phyloP scores from a whole-genome alignment of 1,284 basidiomycete species.

The Caloboletus firmus region DNA sequence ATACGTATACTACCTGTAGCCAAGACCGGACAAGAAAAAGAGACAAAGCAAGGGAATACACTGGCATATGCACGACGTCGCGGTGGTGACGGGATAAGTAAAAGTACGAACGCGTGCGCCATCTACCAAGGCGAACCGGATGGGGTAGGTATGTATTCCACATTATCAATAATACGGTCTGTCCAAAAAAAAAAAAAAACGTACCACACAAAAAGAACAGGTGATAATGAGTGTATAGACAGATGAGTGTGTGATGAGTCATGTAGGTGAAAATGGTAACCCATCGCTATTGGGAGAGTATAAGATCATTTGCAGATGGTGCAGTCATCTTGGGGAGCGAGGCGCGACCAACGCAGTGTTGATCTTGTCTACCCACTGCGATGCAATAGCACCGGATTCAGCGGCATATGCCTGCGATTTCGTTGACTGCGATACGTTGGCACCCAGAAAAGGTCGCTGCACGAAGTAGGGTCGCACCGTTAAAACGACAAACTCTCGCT shows the following conservation, averaged over 20 bases:
- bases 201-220: neutral
- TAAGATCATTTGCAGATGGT: neutral
- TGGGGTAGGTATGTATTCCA: neutral
- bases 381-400: conserved; percentile 39
- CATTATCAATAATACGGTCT: neutral
- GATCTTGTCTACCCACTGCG: conserved; percentile 56
- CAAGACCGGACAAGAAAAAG: neutral
- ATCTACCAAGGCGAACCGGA: neutral
- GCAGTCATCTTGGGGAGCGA: conserved; percentile 4
- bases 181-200: neutral
- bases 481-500: conserved; percentile 61
- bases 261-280: neutral
- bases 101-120: neutral
- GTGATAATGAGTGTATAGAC: conserved; percentile 1
- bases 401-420: conserved; percentile 56
- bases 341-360: conserved; percentile 18
- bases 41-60: neutral
- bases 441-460: neutral
- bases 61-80: neutral
- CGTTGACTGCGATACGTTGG: conserved; percentile 40
- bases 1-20: neutral
- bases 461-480: conserved; percentile 43
- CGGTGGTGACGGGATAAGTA: neutral
- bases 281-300: neutral
- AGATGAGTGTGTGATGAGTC: neutral